phyloP scores from a whole-genome alignment of 1,284 basidiomycete genomes.

The Takashimella tepidaria region DNA sequence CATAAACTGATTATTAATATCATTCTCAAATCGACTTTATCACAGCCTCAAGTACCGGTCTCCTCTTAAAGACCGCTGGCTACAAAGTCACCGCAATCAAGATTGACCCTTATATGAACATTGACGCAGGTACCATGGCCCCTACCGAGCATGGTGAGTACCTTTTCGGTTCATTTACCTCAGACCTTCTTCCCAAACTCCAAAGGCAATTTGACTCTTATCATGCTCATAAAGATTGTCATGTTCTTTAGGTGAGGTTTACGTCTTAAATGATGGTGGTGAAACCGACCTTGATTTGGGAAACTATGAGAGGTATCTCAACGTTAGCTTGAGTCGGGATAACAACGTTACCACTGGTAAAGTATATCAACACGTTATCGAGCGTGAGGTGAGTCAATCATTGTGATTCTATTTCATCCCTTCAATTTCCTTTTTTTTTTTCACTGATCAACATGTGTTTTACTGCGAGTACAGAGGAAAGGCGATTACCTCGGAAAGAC shows the following conservation, averaged over 20 bases:
- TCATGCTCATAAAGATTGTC: too few species aligned
- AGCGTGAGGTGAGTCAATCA: conserved; percentile 72
- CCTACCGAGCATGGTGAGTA: conserved; percentile 93
- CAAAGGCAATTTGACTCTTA: too few species aligned
- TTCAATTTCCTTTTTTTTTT: too few species aligned
- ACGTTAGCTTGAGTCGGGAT: conserved; percentile 87
- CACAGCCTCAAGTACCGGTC: conserved; percentile 89
- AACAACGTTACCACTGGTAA: conserved; percentile 99
- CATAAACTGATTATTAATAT: too few species aligned
- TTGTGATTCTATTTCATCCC: too few species aligned
- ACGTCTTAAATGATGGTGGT: conserved; percentile 96
- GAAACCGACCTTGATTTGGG: conserved; percentile 97
- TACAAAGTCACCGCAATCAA: conserved; percentile 98
- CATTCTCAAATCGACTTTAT: too few species aligned
- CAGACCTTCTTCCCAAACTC: too few species aligned
- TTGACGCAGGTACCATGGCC: conserved; percentile 98
- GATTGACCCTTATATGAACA: conserved; percentile 99
- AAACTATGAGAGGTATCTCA: conserved; percentile 96
- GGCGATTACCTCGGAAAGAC: conserved; percentile 98
- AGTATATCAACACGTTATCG: conserved; percentile 95
- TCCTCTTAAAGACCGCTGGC: conserved; percentile 91
- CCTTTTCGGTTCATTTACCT: background rate
- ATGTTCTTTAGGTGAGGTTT: conserved; percentile 88
- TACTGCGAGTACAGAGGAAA: conserved; percentile 63
- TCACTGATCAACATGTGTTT: background rate